Evolutionary conservation across 2,329 filamentous ascomycete species (phyloP).

Genomic region (Colletotrichum sp.): DNA sequence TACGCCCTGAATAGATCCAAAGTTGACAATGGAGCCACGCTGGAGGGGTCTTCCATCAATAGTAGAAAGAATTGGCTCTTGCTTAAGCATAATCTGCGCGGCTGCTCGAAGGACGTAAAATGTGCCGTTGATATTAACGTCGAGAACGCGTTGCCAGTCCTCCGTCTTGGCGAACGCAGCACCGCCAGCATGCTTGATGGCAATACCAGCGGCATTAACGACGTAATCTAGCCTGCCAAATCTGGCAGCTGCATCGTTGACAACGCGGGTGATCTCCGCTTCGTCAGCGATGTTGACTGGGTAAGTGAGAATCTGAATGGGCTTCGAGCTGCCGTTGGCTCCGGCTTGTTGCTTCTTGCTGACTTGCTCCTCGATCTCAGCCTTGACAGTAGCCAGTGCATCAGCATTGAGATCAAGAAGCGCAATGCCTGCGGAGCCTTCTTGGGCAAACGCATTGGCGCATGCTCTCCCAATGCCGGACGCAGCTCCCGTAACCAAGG

Average conservation of each 20-base stretch:
- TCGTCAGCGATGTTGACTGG: constrained; percentile 28
- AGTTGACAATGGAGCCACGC: constrained; percentile 18
- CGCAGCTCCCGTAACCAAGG: constrained; percentile 33
- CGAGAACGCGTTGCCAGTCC: constrained; percentile 45
- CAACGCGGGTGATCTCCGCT: constrained; percentile 27
- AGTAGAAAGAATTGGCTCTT: constrained; percentile 40
- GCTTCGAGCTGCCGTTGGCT: too few relatives aligned
- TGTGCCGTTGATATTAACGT: constrained; percentile 47
- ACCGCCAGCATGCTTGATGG: constrained; percentile 40
- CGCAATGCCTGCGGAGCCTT: constrained; percentile 32
- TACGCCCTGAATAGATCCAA: constrained; percentile 11
- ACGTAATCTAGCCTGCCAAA: constrained; percentile 46
- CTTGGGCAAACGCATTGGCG: constrained; percentile 29
- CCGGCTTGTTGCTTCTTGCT: not conserved
- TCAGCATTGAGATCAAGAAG: constrained; percentile 29
- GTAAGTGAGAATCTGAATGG: not conserved
- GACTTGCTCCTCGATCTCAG: constrained; percentile 24
- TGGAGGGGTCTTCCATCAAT: constrained; percentile 29
- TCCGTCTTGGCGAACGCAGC: constrained; percentile 36
- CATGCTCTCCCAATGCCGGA: constrained; percentile 36
- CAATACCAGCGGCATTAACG: constrained; percentile 45
- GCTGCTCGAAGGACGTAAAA: constrained; percentile 45
- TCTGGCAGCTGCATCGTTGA: constrained; percentile 28
- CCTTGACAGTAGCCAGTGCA: constrained; percentile 6
- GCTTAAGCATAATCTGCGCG: constrained; percentile 47